Percentiles rank a stretch among this genome's conserved stretches.
Conservation (phyloP, 1,284 basidiomycete species). For the Ganoderma resinaceum region DNA sequence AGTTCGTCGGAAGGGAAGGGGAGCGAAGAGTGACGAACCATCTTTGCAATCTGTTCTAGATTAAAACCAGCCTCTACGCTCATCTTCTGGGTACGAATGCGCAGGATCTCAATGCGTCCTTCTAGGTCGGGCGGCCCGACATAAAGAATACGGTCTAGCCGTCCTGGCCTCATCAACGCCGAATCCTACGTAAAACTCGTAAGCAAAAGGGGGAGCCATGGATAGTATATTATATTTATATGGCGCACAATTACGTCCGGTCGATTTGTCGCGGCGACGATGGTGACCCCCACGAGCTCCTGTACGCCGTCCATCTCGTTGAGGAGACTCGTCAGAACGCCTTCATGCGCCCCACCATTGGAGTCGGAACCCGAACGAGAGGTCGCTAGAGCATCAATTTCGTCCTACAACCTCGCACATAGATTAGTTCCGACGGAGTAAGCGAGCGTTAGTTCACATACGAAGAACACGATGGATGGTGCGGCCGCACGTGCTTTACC, state of each 20-base stretch:
- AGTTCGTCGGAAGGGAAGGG: background rate
- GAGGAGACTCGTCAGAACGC: constrained; percentile 91
- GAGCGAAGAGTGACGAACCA: constrained; percentile 50
- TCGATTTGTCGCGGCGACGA: constrained; percentile 96
- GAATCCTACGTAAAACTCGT: constrained; percentile 70
- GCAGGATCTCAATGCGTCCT: constrained; percentile 87
- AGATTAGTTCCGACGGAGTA: background rate
- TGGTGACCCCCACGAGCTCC: constrained; percentile 89
- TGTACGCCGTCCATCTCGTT: constrained; percentile 99
- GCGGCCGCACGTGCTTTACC: constrained; percentile 93
- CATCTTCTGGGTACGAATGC: constrained; percentile 84
- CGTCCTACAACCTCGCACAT: constrained; percentile 68
- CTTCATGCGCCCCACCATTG: constrained; percentile 73
- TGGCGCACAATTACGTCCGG: constrained; percentile 87
- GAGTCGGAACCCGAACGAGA: constrained; percentile 73
- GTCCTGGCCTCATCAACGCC: constrained; percentile 93
- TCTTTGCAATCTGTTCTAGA: constrained; percentile 70
- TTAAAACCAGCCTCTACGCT: constrained; percentile 77
- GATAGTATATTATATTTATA: background rate
- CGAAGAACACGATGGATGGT: constrained; percentile 97
- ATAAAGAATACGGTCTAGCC: constrained; percentile 95
- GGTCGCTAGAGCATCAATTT: constrained; percentile 93
- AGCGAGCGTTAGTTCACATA: constrained; percentile 47
- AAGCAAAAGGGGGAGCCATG: background rate
- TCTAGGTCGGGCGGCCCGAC: constrained; percentile 89